Conservation (phyloP, 306 rosid species). For the Cercis canadensis region DNA sequence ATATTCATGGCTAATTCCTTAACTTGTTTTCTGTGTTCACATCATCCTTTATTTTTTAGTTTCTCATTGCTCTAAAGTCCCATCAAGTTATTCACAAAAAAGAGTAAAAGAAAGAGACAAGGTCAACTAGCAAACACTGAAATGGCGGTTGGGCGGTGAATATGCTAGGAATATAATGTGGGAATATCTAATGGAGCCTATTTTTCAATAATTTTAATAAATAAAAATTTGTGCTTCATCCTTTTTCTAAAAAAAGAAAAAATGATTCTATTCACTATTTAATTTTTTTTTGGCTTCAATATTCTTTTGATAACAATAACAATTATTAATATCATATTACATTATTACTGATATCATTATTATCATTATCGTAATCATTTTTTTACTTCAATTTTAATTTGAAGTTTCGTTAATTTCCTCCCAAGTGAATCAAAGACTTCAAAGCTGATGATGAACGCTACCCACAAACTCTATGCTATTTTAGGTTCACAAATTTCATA, state of each 20-base stretch:
- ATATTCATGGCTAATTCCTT: no score
- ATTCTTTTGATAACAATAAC: no score
- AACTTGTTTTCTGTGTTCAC: no score
- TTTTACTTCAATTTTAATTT: conserved; percentile 7
- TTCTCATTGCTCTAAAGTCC: no score
- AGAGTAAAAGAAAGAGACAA: no score
- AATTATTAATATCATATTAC: neutral
- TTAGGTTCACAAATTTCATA: conserved; percentile 42
- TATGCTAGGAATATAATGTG: conserved; percentile 26
- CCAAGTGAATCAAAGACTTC: conserved; percentile 1
- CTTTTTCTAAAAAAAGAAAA: neutral
- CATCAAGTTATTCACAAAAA: no score
- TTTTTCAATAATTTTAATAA: neutral
- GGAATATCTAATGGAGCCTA: conserved; percentile 22
- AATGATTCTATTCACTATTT: neutral
- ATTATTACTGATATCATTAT: neutral
- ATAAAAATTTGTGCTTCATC: conserved; percentile 26
- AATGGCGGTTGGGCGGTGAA: conserved; percentile 18
- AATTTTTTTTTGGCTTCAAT: neutral
- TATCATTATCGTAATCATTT: neutral
- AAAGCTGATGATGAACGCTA: conserved; percentile 11
- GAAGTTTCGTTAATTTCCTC: neutral
- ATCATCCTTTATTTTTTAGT: no score
- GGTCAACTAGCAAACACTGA: conserved; percentile 7
- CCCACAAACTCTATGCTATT: conserved; percentile 31